phyloP scores from a whole-genome alignment of 2,329 filamentous ascomycete genomes.

The Aspergillus ustus region DNA sequence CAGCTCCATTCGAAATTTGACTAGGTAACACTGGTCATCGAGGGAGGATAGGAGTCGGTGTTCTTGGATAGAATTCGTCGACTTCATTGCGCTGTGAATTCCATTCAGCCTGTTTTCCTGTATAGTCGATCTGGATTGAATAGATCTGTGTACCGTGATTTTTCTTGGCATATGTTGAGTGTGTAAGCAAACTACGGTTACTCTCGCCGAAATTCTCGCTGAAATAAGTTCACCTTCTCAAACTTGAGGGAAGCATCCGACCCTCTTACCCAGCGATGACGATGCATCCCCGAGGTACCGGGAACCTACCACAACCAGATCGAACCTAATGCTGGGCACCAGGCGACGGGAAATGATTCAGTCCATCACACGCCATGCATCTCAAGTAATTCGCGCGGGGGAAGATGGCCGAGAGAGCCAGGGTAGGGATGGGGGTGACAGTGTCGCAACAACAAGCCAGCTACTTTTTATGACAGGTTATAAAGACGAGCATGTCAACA shows the following conservation, averaged over 20 bases:
- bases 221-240: not conserved
- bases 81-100: not conserved
- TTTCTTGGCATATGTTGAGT: not conserved
- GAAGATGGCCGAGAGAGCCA: not conserved
- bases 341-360: not conserved
- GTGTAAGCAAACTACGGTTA: slow-evolving; percentile 3
- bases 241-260: not conserved
- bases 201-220: slow-evolving; percentile 11
- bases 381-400: not conserved
- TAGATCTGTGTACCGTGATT: not conserved
- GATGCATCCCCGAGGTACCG: not conserved
- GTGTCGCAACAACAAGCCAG: not conserved
- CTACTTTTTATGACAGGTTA: not conserved
- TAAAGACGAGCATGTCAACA: not conserved
- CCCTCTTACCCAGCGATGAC: not conserved
- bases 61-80: not conserved
- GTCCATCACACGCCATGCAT: not conserved
- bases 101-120: not conserved
- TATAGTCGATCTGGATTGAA: not conserved
- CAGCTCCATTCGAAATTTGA: slow-evolving; percentile 5
- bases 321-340: not conserved
- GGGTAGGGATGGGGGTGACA: not conserved
- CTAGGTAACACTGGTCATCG: not conserved
- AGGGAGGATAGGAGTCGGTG: not conserved
- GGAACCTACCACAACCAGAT: not conserved